phyloP scores from a whole-genome alignment of 2,329 filamentous ascomycete species.

The Rhytidhysteron rufulum region DNA sequence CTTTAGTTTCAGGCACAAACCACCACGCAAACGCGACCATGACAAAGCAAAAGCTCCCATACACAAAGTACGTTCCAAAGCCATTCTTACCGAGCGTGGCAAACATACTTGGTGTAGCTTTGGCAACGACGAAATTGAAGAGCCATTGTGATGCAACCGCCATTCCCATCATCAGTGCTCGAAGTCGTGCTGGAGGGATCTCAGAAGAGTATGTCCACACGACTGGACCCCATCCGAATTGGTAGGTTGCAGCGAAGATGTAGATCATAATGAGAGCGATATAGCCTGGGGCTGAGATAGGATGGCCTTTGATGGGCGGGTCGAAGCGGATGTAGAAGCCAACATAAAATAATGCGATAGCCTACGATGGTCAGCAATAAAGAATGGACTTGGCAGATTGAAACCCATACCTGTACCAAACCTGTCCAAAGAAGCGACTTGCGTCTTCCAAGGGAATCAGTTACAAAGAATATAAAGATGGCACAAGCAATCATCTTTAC shows the following conservation, averaged over 20 bases:
- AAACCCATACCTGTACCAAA: no score
- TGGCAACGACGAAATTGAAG: constrained; percentile 65
- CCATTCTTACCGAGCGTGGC: constrained; percentile 42
- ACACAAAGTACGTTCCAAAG: constrained; percentile 61
- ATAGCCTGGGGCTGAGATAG: constrained; percentile 60
- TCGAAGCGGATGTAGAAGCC: constrained; percentile 60
- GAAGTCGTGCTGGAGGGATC: constrained; percentile 60
- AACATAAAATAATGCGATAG: constrained; percentile 59
- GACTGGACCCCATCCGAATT: constrained; percentile 55
- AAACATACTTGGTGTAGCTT: constrained; percentile 62
- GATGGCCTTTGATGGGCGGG: constrained; percentile 50
- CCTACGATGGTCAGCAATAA: no score
- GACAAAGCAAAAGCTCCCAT: constrained; percentile 57
- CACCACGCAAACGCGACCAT: constrained; percentile 61
- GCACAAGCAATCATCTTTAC: constrained; percentile 9
- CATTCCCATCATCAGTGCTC: constrained; percentile 60
- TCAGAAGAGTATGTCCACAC: constrained; percentile 66
- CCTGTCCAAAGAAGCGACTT: constrained; percentile 31
- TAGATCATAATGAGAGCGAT: constrained; percentile 65
- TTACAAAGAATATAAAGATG: constrained; percentile 25
- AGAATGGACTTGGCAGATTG: no score
- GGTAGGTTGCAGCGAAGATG: constrained; percentile 62
- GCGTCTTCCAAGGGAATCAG: constrained; percentile 13
- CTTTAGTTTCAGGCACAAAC: constrained; percentile 65
- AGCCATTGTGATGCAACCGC: constrained; percentile 65